Evolutionary conservation across 208 protist genomes (phyloP), one percentile per base, ranked within the genome.

Genomic region (Angomonas ambiguus): DNA sequence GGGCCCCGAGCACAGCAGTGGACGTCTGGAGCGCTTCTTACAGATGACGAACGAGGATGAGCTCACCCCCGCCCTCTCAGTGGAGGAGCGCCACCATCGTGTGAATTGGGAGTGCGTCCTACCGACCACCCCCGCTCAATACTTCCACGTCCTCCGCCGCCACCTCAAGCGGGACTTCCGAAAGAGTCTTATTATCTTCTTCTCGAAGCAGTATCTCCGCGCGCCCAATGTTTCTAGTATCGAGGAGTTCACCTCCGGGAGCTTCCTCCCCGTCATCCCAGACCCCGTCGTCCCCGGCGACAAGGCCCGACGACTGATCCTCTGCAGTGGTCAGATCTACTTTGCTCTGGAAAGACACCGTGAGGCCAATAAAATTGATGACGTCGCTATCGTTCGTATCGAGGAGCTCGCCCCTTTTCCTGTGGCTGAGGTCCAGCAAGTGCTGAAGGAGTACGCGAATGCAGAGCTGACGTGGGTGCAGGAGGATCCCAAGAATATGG

Each of bases 321-420:
- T 99, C 71, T 99, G 97, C 84, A 91, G 85, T 24, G 98, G 98
- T 30, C 97, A 99, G 82, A 88, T 99, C 34, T 99, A 98, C 87
- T 98, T 98, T 75, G 85, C 92, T 32, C 78, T 99, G 0, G 62
- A 87, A 27, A 77, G 85, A 59, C 70, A 84, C 56, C 87, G 93
- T 49, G 76, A 80, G 51, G 66, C 67, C 34, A 81, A 89, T 27
- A 69, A 74, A 11, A 59, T 75, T 18, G 66, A 86, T 5, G 78
- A 94, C 69, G 87, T 98, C 59, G 95, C 94, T 18, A 71, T 98
- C 58, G 92, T 96, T 16, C 86, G 94, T 53, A 62, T 98, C 5
- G 97, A 98, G 84, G 97, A 99, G 87, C 81, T 99, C 33, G 83
- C 94, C 42, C 98, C 98, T 51, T 99, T 99, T 84, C 98, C 97